Evolutionary conservation across 2,329 filamentous ascomycete species (phyloP).

Genomic region (Aureobasidium sp.): DNA sequence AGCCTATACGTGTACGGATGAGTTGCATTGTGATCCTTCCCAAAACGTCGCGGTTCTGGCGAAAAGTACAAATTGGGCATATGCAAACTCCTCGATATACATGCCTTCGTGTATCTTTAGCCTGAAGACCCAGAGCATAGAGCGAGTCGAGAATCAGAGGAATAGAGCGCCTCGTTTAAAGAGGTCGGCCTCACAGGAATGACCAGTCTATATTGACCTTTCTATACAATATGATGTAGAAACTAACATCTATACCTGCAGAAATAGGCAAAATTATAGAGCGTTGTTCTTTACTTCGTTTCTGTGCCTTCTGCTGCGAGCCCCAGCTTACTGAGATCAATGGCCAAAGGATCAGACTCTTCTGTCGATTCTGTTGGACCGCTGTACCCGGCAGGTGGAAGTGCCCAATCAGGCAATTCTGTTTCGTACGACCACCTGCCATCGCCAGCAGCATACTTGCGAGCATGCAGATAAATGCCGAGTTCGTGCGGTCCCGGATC

Average conservation of each 20-base stretch:
- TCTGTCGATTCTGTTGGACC: constrained; percentile 61
- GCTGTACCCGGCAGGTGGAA: constrained; percentile 65
- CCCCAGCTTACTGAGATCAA: constrained; percentile 36
- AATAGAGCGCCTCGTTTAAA: not conserved
- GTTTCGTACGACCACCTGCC: constrained; percentile 86
- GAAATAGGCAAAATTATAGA: not conserved
- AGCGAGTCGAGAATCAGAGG: too few relatives aligned
- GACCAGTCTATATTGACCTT: not conserved
- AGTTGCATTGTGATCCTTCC: too few relatives aligned
- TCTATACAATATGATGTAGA: not conserved
- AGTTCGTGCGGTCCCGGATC: constrained; percentile 88
- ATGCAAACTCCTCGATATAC: not conserved
- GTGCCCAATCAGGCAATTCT: constrained; percentile 74
- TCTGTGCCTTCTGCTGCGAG: constrained; percentile 15
- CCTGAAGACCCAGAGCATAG: not conserved
- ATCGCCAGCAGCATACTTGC: constrained; percentile 76
- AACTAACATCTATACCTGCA: not conserved
- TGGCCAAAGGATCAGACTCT: constrained; percentile 41
- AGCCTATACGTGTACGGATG: not conserved
- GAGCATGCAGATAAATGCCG: constrained; percentile 87
- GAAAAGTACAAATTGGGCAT: too few relatives aligned
- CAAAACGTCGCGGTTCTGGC: too few relatives aligned
- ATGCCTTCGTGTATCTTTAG: not conserved
- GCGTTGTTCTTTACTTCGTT: not conserved
- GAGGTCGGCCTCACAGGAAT: too few relatives aligned